phyloP scores from a whole-genome alignment of 352 stramenopile species.

The Globisporangium solare region DNA sequence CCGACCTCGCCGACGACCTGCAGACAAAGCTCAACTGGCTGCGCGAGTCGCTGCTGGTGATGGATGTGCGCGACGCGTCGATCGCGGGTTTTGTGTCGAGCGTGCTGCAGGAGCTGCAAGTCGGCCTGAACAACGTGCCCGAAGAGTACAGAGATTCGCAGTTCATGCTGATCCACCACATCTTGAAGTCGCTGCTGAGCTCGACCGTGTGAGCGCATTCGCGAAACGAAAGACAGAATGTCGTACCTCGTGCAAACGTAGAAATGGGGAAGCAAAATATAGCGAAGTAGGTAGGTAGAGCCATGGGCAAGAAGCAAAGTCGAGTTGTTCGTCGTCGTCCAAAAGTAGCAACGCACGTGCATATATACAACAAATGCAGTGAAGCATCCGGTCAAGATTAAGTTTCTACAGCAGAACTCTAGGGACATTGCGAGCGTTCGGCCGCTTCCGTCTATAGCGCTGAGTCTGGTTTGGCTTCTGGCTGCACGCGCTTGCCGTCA shows the following conservation, averaged over 20 bases:
- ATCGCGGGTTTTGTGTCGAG: slow-evolving; percentile 76
- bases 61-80: slow-evolving; percentile 64
- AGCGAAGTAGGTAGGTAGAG: neutral
- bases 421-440: no score
- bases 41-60: slow-evolving; percentile 76
- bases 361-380: no score
- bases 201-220: slow-evolving; percentile 20
- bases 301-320: no score
- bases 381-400: no score
- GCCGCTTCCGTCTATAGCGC: neutral
- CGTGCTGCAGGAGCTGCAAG: slow-evolving; percentile 74
- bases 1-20: slow-evolving; percentile 59
- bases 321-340: no score
- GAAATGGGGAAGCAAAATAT: neutral
- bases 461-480: neutral
- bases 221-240: no score
- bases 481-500: slow-evolving; percentile 21
- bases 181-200: slow-evolving; percentile 83
- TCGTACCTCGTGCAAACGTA: neutral
- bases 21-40: slow-evolving; percentile 73
- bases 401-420: no score
- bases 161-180: slow-evolving; percentile 80
- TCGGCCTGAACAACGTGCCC: slow-evolving; percentile 55
- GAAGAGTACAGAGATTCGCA: slow-evolving; percentile 64
- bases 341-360: no score